A percentile compares a stretch with the other conserved stretches of the same genome.
phyloP scores from a whole-genome alignment of 1,139 yeast genomes.

The Yamadazyma sp. region DNA sequence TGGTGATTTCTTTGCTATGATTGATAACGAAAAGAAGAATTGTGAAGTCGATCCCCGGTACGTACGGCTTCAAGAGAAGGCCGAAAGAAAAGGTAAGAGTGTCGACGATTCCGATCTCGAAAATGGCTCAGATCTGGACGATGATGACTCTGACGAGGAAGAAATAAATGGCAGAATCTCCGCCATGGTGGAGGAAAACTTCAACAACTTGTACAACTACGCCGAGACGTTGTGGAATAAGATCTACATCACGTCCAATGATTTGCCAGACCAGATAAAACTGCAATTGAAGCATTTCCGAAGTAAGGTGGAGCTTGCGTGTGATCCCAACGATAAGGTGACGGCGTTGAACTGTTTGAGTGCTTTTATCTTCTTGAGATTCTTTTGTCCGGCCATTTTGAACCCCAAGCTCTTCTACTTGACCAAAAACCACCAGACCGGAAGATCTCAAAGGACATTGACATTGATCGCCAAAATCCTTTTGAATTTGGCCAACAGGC shows the following conservation, averaged over 20 bases:
- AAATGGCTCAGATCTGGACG: slow-evolving; percentile 24
- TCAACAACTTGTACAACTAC: slow-evolving; percentile 51
- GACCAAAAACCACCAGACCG: slow-evolving; percentile 68
- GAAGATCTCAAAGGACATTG: slow-evolving; percentile 70
- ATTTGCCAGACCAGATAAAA: slow-evolving; percentile 71
- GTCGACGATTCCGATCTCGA: slow-evolving; percentile 22
- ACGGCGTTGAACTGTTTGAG: slow-evolving; percentile 71
- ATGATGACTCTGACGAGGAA: slow-evolving; percentile 36
- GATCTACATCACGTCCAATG: slow-evolving; percentile 69
- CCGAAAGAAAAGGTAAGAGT: slow-evolving; percentile 26
- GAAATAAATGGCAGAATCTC: slow-evolving; percentile 26
- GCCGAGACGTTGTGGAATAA: slow-evolving; percentile 70
- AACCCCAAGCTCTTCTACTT: slow-evolving; percentile 84
- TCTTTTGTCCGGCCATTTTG: slow-evolving; percentile 87
- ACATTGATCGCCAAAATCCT: slow-evolving; percentile 82
- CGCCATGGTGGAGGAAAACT: slow-evolving; percentile 48
- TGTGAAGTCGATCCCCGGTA: slow-evolving; percentile 77
- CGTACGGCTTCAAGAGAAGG: slow-evolving; percentile 44
- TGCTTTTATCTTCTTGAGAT: slow-evolving; percentile 81
- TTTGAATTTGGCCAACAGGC: slow-evolving; percentile 77
- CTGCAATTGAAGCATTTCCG: slow-evolving; percentile 58
- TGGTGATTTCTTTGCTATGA: slow-evolving; percentile 61
- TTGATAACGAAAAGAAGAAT: slow-evolving; percentile 50
- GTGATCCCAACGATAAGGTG: slow-evolving; percentile 56
- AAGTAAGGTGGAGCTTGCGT: slow-evolving; percentile 58